Evolutionary conservation across 805 yeast species (phyloP).

Genomic region (Yamadazyma ubonensis): DNA sequence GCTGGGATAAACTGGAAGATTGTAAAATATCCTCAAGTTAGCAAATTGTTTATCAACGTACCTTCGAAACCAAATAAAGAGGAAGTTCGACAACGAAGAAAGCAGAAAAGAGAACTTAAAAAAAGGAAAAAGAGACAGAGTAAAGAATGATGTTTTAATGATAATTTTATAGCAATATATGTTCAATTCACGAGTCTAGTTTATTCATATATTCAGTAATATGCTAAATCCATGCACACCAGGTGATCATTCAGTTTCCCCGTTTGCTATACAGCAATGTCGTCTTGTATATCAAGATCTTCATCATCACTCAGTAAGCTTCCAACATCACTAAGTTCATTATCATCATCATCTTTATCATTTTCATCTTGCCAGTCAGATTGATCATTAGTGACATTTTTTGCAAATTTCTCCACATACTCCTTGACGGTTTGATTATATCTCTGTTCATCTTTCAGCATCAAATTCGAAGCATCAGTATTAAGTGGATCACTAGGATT

Average conservation of each 20-base stretch:
- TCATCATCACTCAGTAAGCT: constrained; percentile 50
- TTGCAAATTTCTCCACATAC: constrained; percentile 68
- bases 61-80: not conserved
- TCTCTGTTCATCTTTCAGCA: constrained; percentile 62
- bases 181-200: too few species aligned
- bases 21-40: too few species aligned
- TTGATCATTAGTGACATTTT: constrained; percentile 43
- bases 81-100: not conserved
- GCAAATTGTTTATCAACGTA: not conserved
- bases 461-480: constrained; percentile 81
- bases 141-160: too few species aligned
- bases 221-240: not conserved
- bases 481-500: constrained; percentile 94
- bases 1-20: constrained; percentile 2
- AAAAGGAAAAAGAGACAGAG: too few species aligned
- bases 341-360: constrained; percentile 36
- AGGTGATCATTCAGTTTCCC: not conserved
- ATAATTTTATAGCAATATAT: too few species aligned
- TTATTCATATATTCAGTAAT: too few species aligned
- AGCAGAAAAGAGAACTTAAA: too few species aligned
- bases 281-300: constrained; percentile 18
- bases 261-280: constrained; percentile 10
- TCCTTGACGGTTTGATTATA: constrained; percentile 70
- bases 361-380: constrained; percentile 28
- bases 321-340: constrained; percentile 49